Conservation (phyloP, 148 eudicot genomes). For the Rhododendron simsii region DNA sequence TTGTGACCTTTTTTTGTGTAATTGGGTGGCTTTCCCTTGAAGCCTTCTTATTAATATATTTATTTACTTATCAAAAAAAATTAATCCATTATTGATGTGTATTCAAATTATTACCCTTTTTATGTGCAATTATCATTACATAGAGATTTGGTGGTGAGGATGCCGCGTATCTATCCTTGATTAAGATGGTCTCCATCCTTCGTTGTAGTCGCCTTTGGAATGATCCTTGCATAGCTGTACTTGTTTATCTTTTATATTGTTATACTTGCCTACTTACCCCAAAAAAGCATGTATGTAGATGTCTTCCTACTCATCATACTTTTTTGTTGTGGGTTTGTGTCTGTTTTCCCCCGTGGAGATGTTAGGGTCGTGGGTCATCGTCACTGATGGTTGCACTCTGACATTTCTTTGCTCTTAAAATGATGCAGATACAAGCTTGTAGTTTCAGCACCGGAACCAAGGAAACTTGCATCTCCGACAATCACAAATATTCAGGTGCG, state of each 20-base stretch:
- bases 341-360: not conserved
- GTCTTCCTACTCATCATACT: not conserved
- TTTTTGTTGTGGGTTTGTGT: not conserved
- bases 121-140: not conserved
- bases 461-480: conserved; percentile 78
- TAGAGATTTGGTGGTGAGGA: not conserved
- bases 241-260: not conserved
- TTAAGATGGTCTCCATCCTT: not conserved
- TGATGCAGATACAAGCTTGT: conserved; percentile 84
- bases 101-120: not conserved
- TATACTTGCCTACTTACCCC: not conserved
- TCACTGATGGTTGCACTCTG: not conserved
- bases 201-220: not conserved
- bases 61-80: too few relatives aligned
- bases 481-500: conserved; percentile 86
- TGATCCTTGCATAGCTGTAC: not conserved
- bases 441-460: conserved; percentile 74
- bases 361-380: not conserved
- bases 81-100: too few relatives aligned
- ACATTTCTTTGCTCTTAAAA: conserved; percentile 9
- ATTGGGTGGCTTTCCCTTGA: too few relatives aligned
- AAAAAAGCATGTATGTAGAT: not conserved
- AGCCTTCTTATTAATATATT: too few relatives aligned
- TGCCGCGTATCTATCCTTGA: not conserved
- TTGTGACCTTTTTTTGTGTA: too few relatives aligned